These are phyloP conservation scores for Backusella parvicylindrica DNA, from an alignment of 192 early-diverging fungal genomes.

Conservation along the genomic window DNA sequence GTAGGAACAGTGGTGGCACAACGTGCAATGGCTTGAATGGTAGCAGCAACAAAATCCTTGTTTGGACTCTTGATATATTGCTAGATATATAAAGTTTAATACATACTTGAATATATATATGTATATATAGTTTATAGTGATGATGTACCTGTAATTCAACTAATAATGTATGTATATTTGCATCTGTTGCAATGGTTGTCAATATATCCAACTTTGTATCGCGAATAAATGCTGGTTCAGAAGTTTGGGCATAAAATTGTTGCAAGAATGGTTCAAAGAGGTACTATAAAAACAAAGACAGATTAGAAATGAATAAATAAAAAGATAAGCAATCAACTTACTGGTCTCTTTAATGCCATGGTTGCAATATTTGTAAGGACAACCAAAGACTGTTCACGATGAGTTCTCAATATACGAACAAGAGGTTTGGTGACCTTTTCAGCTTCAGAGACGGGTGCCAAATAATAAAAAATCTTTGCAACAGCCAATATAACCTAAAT, in stretches of 20 bases:
- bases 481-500: constrained; percentile 66
- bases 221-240: constrained; percentile 75
- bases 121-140: neutral
- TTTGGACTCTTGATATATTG: constrained; percentile 68
- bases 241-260: constrained; percentile 78
- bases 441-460: constrained; percentile 56
- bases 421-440: constrained; percentile 65
- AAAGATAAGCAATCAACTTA: constrained; percentile 16
- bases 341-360: constrained; percentile 66
- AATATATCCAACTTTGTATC: constrained; percentile 86
- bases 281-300: constrained; percentile 26
- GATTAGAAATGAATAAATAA: neutral
- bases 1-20: constrained; percentile 57
- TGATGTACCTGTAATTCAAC: constrained; percentile 66
- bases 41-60: constrained; percentile 59
- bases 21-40: constrained; percentile 60
- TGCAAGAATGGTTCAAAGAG: constrained; percentile 70
- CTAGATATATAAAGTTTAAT: constrained; percentile 23
- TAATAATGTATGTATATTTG: constrained; percentile 66
- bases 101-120: too few relatives aligned
- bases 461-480: constrained; percentile 63
- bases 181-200: constrained; percentile 59
- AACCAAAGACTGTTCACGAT: constrained; percentile 77
- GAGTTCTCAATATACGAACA: constrained; percentile 66
- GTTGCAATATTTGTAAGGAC: constrained; percentile 74